Evolutionary conservation across 352 stramenopile species (phyloP), one percentile per base, ranked within the genome.

Genomic region (Phytopythium helicoides): DNA sequence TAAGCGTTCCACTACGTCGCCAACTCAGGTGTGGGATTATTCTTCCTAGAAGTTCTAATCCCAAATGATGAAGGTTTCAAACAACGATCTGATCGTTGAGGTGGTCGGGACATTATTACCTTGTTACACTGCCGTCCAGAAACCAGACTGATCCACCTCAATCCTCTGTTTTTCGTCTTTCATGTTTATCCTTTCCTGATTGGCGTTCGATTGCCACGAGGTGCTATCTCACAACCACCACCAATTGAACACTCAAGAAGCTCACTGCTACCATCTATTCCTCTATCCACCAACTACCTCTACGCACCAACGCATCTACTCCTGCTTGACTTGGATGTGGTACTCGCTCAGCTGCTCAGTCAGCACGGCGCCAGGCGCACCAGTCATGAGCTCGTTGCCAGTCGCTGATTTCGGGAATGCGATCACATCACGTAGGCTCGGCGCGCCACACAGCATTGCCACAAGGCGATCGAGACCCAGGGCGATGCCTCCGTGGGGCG

Each of bases 361-460:
- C 33, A 84, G 60, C 52, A 92, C 84, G 0, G 74, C 63, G 0
- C 84, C 79, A 1, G 87, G 87, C 1, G 86, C 73, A 25, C 75
- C 89, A 0, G 85, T 95, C 75, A 97, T 90, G 33, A 92, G 75
- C 55, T 96, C 87, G 37, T 93, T 88, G 23, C 87, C 89, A 8
- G 81, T 91, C 3, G 86, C 76, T 8, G 87, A 93, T 65, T 97
- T 97, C 0, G 89, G 89, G 59, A 97, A 97, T 28, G 89, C 86
- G 42, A 97, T 96, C 38, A 96, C 89, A 40, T 96, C 87, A 9
- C 86, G 83, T 36, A 97, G 72, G 48, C 76, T 89, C 16, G 71
- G 66, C 4, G 81, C 77, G 25, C 81, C 81, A 39, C 82, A 89
- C 37, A 97, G 42, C n/a, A 97, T 84, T 16, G 85, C 75, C 12